Conservation (phyloP, 1,284 basidiomycete genomes). For the Peniophora sp. region DNA sequence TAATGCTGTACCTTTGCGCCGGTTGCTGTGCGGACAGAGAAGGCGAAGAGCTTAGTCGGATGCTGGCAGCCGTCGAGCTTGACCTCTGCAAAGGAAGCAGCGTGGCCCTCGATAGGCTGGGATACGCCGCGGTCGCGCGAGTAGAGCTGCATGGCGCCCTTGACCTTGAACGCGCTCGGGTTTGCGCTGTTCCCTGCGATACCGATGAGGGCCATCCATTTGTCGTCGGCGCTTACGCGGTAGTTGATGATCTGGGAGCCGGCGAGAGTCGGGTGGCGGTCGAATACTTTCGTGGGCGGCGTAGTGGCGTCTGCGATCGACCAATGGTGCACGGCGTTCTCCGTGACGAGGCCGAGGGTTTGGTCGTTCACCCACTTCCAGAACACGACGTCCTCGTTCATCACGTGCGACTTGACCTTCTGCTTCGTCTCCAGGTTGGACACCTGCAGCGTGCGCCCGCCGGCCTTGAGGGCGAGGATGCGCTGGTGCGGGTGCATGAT, state of each 20-base stretch:
- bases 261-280: conserved; percentile 90
- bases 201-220: conserved; percentile 96
- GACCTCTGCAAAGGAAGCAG: conserved; percentile 91
- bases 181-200: conserved; percentile 92
- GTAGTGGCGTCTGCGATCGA: conserved; percentile 68
- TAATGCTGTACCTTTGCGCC: conserved; percentile 82
- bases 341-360: conserved; percentile 93
- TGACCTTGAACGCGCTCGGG: conserved; percentile 94
- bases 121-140: conserved; percentile 89
- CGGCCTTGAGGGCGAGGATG: conserved; percentile 96
- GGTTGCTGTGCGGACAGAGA: conserved; percentile 90
- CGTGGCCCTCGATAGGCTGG: conserved; percentile 98
- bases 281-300: conserved; percentile 87
- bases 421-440: conserved; percentile 98
- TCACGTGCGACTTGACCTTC: conserved; percentile 95
- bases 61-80: conserved; percentile 82
- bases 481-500: conserved; percentile 99
- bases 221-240: conserved; percentile 85
- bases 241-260: conserved; percentile 99
- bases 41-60: conserved; percentile 90
- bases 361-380: conserved; percentile 98
- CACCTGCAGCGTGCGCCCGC: conserved; percentile 91
- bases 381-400: conserved; percentile 93
- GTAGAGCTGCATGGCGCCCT: conserved; percentile 95
- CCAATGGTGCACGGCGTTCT: conserved; percentile 94